Percentiles rank a stretch among this genome's conserved stretches.
phyloP scores from a whole-genome alignment of 345 rosid species.

The Syzygium aromaticum region DNA sequence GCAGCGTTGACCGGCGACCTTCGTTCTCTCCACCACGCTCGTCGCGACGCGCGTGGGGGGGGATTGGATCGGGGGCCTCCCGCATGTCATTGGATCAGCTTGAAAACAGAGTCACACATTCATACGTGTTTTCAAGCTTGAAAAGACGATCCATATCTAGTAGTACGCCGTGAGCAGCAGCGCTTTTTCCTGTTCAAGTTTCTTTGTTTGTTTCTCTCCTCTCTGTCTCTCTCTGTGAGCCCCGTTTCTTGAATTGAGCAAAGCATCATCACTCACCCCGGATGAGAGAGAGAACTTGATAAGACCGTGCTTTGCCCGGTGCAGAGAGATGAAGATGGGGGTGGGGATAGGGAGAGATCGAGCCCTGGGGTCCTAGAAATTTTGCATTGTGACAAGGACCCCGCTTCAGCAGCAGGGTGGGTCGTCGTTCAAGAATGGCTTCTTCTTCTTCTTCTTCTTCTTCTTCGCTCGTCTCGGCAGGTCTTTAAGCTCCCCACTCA shows the following conservation, averaged over 20 bases:
- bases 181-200: conserved; percentile 11
- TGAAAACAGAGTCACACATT: background rate
- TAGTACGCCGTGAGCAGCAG: background rate
- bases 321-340: background rate
- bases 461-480: background rate
- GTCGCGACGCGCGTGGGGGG: background rate
- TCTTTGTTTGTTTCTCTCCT: conserved; percentile 3
- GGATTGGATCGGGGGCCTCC: background rate
- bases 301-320: conserved; percentile 5
- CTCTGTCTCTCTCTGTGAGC: background rate
- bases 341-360: background rate
- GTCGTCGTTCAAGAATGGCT: background rate
- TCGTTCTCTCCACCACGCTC: background rate
- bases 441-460: background rate
- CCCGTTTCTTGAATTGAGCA: conserved; percentile 1
- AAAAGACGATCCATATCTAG: background rate
- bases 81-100: background rate
- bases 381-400: conserved; percentile 28
- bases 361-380: conserved; percentile 2
- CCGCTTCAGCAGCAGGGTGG: background rate
- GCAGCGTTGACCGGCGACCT: background rate
- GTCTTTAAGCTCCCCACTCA: background rate
- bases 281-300: background rate
- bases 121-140: background rate
- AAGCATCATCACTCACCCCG: background rate